Evolutionary conservation across 225 moss, liverwort and hornwort genomes (phyloP).

Genomic region (Pseudisothecium myosuroides): DNA sequence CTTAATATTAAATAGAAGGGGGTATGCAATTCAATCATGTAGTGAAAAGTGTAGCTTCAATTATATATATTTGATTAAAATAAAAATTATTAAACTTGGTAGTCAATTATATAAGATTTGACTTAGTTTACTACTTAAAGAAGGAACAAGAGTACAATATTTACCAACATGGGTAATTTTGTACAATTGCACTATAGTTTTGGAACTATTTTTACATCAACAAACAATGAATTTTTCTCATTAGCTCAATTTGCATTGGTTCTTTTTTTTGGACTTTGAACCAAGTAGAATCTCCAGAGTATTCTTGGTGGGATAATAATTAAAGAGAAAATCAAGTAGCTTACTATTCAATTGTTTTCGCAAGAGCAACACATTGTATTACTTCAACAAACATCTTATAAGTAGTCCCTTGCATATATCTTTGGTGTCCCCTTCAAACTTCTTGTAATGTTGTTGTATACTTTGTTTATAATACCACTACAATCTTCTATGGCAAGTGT

Average conservation of each 20-base stretch:
- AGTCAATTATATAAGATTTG: not conserved
- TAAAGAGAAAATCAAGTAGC: rapidly evolving
- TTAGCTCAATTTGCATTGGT: not conserved
- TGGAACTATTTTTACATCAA: not conserved
- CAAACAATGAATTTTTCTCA: not conserved
- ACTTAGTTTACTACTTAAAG: not conserved
- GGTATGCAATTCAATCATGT: too few species aligned
- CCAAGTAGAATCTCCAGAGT: not conserved
- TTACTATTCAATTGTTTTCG: not conserved
- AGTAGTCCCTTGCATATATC: not conserved
- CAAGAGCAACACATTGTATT: rapidly evolving
- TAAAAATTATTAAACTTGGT: rapidly evolving
- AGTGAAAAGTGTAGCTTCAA: too few species aligned
- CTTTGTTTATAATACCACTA: not conserved
- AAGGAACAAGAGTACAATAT: not conserved
- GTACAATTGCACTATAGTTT: not conserved
- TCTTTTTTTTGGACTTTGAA: not conserved
- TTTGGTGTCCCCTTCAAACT: not conserved
- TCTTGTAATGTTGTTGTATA: not conserved
- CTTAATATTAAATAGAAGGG: not conserved
- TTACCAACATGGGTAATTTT: not conserved
- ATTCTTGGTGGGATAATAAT: not conserved
- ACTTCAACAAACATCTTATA: not conserved
- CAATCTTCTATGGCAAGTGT: rapidly evolving
- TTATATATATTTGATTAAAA: not conserved